Conservation (phyloP, 1,139 yeast genomes). For the Arxiozyma slooffiae region DNA sequence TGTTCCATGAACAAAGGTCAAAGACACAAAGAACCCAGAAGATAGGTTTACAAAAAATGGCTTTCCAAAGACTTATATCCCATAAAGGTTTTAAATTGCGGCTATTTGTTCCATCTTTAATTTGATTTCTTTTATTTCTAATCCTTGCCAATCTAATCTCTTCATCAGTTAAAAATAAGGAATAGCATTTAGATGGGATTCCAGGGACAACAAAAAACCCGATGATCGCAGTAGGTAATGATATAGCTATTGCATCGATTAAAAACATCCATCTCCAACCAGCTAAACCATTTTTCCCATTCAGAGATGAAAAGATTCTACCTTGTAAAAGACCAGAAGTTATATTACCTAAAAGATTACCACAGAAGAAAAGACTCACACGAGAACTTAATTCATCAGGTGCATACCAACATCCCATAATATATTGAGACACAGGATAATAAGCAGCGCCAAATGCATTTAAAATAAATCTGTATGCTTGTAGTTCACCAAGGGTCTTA, state of each 20-base stretch:
- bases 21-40: conserved; percentile 30
- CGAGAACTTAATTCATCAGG: conserved; percentile 44
- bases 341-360: conserved; percentile 47
- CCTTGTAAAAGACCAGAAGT: conserved; percentile 52
- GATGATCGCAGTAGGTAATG: conserved; percentile 44
- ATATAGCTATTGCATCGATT: conserved; percentile 53
- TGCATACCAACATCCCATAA: conserved; percentile 61
- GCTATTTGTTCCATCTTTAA: conserved; percentile 22
- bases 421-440: conserved; percentile 54
- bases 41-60: conserved; percentile 25
- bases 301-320: conserved; percentile 41
- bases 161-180: conserved; percentile 45
- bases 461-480: conserved; percentile 50
- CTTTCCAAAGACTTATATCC: conserved; percentile 27
- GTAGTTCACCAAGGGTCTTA: conserved; percentile 39
- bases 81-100: conserved; percentile 21
- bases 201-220: conserved; percentile 63
- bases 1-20: conserved; percentile 32
- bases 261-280: conserved; percentile 80
- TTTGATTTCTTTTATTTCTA: conserved; percentile 38
- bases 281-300: conserved; percentile 44
- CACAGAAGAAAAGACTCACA: conserved; percentile 34
- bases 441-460: conserved; percentile 58
- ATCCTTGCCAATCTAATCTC: conserved; percentile 54
- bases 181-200: conserved; percentile 47